A percentile compares a stretch with the other conserved stretches of the same genome.
phyloP scores from a whole-genome alignment of 305 asterid genomes.

The Petunia hybrid region DNA sequence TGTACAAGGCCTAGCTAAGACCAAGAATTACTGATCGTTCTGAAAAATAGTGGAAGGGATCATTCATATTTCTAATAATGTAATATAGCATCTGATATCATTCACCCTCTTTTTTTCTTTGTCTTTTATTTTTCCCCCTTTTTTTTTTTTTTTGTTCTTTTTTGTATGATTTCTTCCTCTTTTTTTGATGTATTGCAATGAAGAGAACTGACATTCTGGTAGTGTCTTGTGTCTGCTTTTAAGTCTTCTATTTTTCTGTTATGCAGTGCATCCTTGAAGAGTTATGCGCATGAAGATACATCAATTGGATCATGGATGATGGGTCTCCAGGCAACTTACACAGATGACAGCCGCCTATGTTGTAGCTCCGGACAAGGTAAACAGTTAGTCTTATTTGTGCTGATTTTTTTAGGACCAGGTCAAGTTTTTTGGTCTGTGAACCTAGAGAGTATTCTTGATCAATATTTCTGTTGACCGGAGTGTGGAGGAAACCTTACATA shows the following conservation, averaged over 20 bases:
- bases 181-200: slow-evolving; percentile 9
- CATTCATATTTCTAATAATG: too few relatives aligned
- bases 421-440: slow-evolving; percentile 6
- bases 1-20: not conserved
- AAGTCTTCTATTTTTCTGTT: slow-evolving; percentile 27
- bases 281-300: slow-evolving; percentile 82
- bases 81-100: not conserved
- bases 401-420: not conserved
- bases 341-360: slow-evolving; percentile 85
- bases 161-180: slow-evolving; percentile 6
- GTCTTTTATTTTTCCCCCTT: too few relatives aligned
- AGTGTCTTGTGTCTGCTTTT: not conserved
- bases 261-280: slow-evolving; percentile 85
- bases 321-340: slow-evolving; percentile 88
- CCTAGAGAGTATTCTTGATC: not conserved
- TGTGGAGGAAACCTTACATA: slow-evolving; percentile 13
- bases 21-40: not conserved
- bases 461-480: slow-evolving; percentile 9
- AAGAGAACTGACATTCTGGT: not conserved
- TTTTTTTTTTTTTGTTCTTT: too few relatives aligned
- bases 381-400: slow-evolving; percentile 20
- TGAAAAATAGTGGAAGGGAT: slow-evolving; percentile 11
- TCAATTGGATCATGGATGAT: slow-evolving; percentile 99
- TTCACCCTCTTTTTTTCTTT: too few relatives aligned
- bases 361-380: slow-evolving; percentile 84